phyloP scores from a whole-genome alignment of 1,284 basidiomycete species.

The Austroboletus rostrupii region DNA sequence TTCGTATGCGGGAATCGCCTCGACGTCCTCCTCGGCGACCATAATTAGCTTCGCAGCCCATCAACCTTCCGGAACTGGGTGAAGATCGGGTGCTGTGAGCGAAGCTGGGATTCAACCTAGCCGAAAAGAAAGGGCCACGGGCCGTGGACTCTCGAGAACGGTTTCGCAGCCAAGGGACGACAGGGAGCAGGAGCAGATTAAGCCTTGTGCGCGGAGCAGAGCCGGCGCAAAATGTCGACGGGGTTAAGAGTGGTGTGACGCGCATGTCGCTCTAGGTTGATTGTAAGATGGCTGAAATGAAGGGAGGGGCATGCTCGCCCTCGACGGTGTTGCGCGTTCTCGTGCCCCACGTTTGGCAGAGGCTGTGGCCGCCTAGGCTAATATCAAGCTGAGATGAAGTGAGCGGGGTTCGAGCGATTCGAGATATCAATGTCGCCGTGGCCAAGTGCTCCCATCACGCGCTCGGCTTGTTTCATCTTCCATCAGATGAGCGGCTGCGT shows the following conservation, averaged over 20 bases:
- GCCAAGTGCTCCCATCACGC: constrained; percentile 15
- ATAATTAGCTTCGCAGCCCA: constrained; percentile 21
- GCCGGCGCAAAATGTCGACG: constrained; percentile 5
- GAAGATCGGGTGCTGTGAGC: constrained; percentile 16
- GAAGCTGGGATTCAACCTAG: constrained; percentile 24
- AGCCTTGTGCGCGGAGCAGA: constrained; percentile 14
- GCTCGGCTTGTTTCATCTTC: constrained; percentile 7
- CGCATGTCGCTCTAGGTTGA: constrained; percentile 3
- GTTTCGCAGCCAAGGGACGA: constrained; percentile 8
- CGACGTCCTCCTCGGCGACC: constrained; percentile 23
- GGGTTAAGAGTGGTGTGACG: constrained; percentile 11
- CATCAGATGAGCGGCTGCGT: constrained; percentile 14
- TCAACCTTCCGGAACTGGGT: constrained; percentile 18
- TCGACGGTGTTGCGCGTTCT: constrained; percentile 22
- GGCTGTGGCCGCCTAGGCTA: constrained; percentile 19
- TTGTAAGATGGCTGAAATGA: constrained; percentile 15
- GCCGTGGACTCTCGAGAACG: constrained; percentile 17
- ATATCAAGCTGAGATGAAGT: constrained; percentile 9
- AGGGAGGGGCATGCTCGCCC: constrained; percentile 8
- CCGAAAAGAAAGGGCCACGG: constrained; percentile 27
- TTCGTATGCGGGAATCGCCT: constrained; percentile 16
- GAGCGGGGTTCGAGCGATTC: constrained; percentile 16
- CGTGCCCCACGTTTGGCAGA: constrained; percentile 25
- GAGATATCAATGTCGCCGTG: constrained; percentile 14
- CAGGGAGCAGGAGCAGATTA: constrained; percentile 15